Evolutionary conservation across 2,329 filamentous ascomycete species (phyloP).

Genomic region (Leptographium galeiforme): DNA sequence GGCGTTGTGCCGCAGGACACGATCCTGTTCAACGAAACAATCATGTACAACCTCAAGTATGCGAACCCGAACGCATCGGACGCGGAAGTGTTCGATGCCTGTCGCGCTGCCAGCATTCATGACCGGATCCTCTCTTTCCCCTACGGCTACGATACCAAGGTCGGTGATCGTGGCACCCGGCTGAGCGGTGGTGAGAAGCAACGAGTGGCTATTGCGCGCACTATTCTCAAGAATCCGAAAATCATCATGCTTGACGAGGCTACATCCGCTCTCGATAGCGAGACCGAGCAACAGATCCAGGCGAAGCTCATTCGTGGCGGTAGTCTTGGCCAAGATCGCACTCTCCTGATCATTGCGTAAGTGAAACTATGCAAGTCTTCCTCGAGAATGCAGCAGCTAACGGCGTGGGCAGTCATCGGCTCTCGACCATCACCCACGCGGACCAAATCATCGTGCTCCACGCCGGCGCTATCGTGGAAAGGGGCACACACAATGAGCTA

Average conservation of each 20-base stretch:
- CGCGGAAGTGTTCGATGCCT: constrained; percentile 36
- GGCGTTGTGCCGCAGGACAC: constrained; percentile 96
- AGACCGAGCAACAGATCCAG: constrained; percentile 46
- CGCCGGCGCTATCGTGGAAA: constrained; percentile 12
- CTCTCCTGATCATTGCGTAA: constrained; percentile 88
- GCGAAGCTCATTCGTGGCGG: constrained; percentile 50
- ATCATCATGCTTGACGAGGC: constrained; percentile 61
- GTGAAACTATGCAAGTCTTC: constrained; percentile 12
- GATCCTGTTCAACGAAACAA: constrained; percentile 44
- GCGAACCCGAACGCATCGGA: constrained; percentile 34
- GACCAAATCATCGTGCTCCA: constrained; percentile 16
- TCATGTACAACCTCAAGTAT: constrained; percentile 43
- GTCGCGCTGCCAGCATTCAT: constrained; percentile 39
- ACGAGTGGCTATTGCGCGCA: constrained; percentile 46
- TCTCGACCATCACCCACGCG: constrained; percentile 41
- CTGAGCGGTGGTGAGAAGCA: constrained; percentile 49
- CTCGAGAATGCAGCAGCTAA: not conserved
- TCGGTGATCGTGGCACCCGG: constrained; percentile 38
- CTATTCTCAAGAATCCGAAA: constrained; percentile 55
- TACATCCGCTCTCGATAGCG: constrained; percentile 54
- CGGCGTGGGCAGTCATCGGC: constrained; percentile 43
- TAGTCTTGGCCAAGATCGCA: constrained; percentile 66
- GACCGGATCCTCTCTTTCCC: constrained; percentile 39
- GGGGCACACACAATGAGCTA: constrained; percentile 47
- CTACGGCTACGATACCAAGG: constrained; percentile 38